These are phyloP conservation scores for Fomes fomentarius DNA, from an alignment of 1,284 basidiomycete genomes.

Conservation along the genomic window DNA sequence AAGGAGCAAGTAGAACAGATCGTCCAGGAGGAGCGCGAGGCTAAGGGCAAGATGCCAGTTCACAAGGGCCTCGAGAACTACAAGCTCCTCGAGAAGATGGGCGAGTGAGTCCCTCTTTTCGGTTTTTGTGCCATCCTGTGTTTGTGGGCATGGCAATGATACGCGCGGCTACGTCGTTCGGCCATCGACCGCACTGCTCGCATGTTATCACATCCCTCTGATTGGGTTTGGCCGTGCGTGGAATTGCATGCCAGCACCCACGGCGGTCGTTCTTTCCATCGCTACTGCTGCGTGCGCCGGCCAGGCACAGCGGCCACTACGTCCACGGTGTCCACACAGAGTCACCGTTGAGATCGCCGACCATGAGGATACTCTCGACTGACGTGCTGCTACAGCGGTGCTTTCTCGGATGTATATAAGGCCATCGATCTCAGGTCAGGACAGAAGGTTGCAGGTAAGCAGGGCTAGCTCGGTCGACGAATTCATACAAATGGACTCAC, in stretches of 20 bases:
- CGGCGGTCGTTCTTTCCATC: too few relatives aligned
- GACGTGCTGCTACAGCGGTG: conserved; percentile 61
- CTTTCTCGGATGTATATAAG: conserved; percentile 98
- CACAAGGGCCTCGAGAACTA: conserved; percentile 89
- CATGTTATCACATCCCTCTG: too few relatives aligned
- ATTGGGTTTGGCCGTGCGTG: too few relatives aligned
- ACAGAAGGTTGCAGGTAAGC: conserved; percentile 84
- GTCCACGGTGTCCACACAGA: background rate
- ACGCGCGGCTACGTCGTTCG: too few relatives aligned
- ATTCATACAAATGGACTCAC: conserved; percentile 10
- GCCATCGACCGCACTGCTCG: too few relatives aligned
- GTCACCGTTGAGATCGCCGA: background rate
- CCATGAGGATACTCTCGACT: background rate
- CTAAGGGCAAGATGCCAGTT: conserved; percentile 77
- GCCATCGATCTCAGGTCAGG: conserved; percentile 81
- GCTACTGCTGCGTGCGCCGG: too few relatives aligned
- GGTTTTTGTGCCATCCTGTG: background rate
- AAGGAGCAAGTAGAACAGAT: conserved; percentile 73
- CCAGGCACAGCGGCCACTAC: background rate
- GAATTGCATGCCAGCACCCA: too few relatives aligned
- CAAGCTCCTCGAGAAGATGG: conserved; percentile 89
- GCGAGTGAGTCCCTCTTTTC: conserved; percentile 68
- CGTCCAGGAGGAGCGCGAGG: conserved; percentile 77
- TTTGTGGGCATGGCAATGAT: background rate
- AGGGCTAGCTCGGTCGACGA: conserved; percentile 2